These are phyloP conservation scores for Neurospora africana DNA, from an alignment of 495 filamentous ascomycete species.

Conservation along the genomic window DNA sequence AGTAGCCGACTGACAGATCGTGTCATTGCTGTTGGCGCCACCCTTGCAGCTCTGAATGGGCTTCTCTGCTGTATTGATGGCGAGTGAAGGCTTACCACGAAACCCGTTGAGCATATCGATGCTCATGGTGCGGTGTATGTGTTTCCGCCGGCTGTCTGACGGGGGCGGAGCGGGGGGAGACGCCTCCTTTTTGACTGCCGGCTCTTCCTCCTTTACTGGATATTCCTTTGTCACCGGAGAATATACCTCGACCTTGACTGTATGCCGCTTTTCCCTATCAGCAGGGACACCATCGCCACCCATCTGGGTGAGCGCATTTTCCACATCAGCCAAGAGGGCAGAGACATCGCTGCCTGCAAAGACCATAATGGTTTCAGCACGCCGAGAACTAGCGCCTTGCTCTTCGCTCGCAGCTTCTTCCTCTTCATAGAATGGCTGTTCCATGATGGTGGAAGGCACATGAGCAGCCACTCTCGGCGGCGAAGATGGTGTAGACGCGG, in stretches of 20 bases:
- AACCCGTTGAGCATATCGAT: conserved; percentile 26
- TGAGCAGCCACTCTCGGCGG: conserved; percentile 36
- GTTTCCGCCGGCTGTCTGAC: conserved; percentile 18
- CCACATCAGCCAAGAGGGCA: conserved; percentile 50
- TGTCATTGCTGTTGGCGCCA: neutral
- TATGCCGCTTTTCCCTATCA: conserved; percentile 1
- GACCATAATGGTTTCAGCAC: conserved; percentile 54
- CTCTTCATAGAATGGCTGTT: conserved; percentile 33
- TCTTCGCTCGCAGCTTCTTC: conserved; percentile 10
- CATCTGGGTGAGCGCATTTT: conserved; percentile 47
- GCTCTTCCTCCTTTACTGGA: conserved; percentile 6
- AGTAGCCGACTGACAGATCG: conserved; percentile 3
- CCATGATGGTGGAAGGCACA: conserved; percentile 39
- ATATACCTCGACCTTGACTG: neutral
- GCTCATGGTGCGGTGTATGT: conserved; percentile 29
- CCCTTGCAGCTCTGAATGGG: conserved; percentile 3
- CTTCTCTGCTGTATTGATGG: conserved; percentile 14
- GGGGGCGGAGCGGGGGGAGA: neutral
- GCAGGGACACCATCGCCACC: conserved; percentile 17
- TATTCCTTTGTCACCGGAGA: neutral
- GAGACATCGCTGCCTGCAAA: conserved; percentile 57
- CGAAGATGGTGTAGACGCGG: conserved; percentile 23
- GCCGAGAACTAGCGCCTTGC: conserved; percentile 6
- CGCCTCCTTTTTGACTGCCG: neutral
- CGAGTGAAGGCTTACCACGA: conserved; percentile 10